Base-by-base conservation (phyloP, 208 protist genomes). In the Tritrichomonas foetus region DNA sequence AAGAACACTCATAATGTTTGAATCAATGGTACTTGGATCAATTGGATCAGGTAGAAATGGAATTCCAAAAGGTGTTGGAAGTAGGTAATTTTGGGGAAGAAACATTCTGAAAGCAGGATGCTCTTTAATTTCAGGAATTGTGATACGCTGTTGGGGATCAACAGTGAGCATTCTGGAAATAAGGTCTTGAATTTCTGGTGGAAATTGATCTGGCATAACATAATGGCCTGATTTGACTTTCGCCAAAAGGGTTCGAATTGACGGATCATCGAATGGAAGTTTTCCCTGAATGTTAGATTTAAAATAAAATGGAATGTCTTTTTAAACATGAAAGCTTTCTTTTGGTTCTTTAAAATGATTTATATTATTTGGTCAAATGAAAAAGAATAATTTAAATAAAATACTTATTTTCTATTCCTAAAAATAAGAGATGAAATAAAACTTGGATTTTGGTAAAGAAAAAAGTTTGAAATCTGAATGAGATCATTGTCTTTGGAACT, bases 141-240 rank as follows among this genome's bases (percentile, higher is more conserved):
- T 94, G 22, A 93, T 93, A 3, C 94, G 75, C n/a, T 61, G 49
- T 0, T 93, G 3, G 50, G 94, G 94, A 44, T 94, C 94, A 49
- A 93, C 82, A 44, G 75, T 94, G 33, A 94, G 75, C 69, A 94
- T 92, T 36, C 75, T 39, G 22, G 36, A 41, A 50, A 94, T 94
- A 53, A 94, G 53, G 36, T 94, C 72, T 47, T 74, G 78, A 9
- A 94, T 89, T 22, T 93, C 94, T 27, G 0, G 2, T 14, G 36
- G n/a, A 20, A 82, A 64, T 25, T 69, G 22, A 20, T 53, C 44
- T 20, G 53, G 92, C 47, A 64, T 93, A 44, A 36, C 0, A 11
- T 44, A 82, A 27, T 25, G 0, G 3, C 74, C 64, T 89, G 39
- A 44, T 47, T 41, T 27, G 0, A 82, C 44, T 49, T 74, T 66